Conservation (phyloP, 2,329 filamentous ascomycete species). For the Ceratocystis destructans region DNA sequence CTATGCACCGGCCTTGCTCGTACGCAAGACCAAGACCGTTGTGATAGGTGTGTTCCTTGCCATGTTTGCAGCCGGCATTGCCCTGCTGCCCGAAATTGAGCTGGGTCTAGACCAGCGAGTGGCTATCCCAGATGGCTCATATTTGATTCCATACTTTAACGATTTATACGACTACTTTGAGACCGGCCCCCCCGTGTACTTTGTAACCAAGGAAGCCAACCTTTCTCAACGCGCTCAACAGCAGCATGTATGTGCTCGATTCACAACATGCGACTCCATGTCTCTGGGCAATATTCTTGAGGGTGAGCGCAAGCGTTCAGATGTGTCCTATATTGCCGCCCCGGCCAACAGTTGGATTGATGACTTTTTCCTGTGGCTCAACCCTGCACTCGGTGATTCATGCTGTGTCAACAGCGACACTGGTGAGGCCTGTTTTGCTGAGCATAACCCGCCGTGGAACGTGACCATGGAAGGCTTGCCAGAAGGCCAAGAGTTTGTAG, state of each 20-base stretch:
- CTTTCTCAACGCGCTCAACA: constrained; percentile 63
- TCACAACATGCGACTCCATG: constrained; percentile 71
- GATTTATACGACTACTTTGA: constrained; percentile 89
- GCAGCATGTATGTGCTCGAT: constrained; percentile 77
- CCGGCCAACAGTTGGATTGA: constrained; percentile 93
- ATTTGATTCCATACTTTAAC: constrained; percentile 91
- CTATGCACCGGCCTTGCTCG: constrained; percentile 72
- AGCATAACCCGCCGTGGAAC: constrained; percentile 72
- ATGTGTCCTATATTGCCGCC: constrained; percentile 76
- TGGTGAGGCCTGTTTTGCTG: constrained; percentile 61
- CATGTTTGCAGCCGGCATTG: constrained; percentile 71
- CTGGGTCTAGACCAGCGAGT: constrained; percentile 90
- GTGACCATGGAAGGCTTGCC: constrained; percentile 84
- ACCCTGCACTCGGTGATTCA: constrained; percentile 58
- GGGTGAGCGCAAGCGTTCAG: constrained; percentile 78
- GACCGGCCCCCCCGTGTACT: constrained; percentile 87
- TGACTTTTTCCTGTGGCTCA: constrained; percentile 94
- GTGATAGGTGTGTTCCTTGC: constrained; percentile 75
- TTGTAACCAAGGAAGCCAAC: constrained; percentile 74
- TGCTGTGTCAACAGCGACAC: constrained; percentile 51
- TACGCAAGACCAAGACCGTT: constrained; percentile 62
- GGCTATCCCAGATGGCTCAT: constrained; percentile 84
- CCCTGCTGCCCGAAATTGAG: constrained; percentile 69
- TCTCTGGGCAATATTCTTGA: constrained; percentile 85
- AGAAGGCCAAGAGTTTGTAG: constrained; percentile 76